A percentile compares a stretch with the other conserved stretches of the same genome.
phyloP scores from a whole-genome alignment of 2,329 filamentous ascomycete genomes.

The Ascochyta fabae region DNA sequence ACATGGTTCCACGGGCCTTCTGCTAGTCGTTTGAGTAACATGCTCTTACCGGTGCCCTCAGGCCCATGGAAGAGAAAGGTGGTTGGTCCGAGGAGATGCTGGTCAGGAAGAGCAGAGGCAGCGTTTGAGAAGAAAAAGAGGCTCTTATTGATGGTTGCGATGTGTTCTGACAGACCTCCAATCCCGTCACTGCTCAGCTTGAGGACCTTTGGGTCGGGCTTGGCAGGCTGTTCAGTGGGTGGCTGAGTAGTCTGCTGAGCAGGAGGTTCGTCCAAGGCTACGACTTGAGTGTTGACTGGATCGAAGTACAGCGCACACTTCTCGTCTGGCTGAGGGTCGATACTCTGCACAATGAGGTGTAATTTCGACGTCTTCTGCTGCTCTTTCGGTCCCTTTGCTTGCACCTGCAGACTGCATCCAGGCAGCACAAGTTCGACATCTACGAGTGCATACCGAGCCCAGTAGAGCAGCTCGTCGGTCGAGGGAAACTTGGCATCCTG shows the following conservation, averaged over 20 bases:
- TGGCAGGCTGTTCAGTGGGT: constrained; percentile 5
- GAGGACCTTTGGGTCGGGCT: constrained; percentile 22
- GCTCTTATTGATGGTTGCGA: constrained; percentile 70
- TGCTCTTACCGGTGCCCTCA: constrained; percentile 82
- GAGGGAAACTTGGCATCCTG: constrained; percentile 29
- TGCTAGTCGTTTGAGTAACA: constrained; percentile 72
- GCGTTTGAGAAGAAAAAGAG: constrained; percentile 53
- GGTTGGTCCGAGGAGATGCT: constrained; percentile 47
- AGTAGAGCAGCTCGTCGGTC: constrained; percentile 38
- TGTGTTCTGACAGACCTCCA: constrained; percentile 70
- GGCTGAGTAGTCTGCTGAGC: constrained; percentile 3
- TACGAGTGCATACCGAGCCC: constrained; percentile 48
- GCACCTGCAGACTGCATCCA: constrained; percentile 73
- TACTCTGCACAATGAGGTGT: constrained; percentile 66
- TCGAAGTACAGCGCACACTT: constrained; percentile 41
- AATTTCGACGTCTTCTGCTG: constrained; percentile 58
- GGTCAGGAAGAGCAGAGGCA: constrained; percentile 23
- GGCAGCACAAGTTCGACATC: constrained; percentile 72
- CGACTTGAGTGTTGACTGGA: constrained; percentile 31
- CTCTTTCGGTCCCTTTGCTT: constrained; percentile 53
- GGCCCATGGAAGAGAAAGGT: constrained; percentile 80
- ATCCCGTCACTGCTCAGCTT: constrained; percentile 58
- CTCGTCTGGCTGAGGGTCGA: constrained; percentile 52
- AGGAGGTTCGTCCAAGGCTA: constrained; percentile 21
- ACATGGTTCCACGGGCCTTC: constrained; percentile 72